Evolutionary conservation across 208 protist genomes (phyloP).

Genomic region (Leishmania tarentolae): DNA sequence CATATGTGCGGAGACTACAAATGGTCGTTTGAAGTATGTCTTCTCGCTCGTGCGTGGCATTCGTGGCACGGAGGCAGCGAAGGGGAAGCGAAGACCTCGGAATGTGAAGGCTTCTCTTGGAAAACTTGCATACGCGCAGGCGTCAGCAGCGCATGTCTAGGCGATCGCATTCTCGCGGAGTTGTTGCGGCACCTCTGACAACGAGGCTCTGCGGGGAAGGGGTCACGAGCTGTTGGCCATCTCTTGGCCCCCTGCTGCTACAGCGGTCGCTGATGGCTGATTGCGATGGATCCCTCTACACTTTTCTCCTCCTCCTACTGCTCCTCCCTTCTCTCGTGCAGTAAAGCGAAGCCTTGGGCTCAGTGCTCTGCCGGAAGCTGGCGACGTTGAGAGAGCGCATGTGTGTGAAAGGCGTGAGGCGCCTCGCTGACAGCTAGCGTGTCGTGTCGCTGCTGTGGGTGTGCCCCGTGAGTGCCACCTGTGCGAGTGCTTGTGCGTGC

Average conservation of each 20-base stretch:
- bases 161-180: neutral
- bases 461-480: neutral
- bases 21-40: neutral
- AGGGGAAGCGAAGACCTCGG: neutral
- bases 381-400: neutral
- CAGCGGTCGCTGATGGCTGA: neutral
- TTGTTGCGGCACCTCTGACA: neutral
- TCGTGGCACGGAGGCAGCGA: neutral
- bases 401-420: neutral
- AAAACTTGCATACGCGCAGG: neutral
- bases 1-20: neutral
- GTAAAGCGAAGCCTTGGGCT: no score
- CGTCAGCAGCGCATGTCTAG: neutral
- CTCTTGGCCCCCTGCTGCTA: neutral
- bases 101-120: neutral
- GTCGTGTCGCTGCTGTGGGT: neutral
- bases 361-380: neutral
- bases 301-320: neutral
- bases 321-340: neutral
- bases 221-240: neutral
- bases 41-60: neutral
- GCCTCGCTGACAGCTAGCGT: neutral
- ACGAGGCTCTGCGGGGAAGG: neutral
- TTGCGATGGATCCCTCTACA: neutral
- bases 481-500: neutral